Conservation (phyloP, 768 basidiomycete species). For the Russula abietina region DNA sequence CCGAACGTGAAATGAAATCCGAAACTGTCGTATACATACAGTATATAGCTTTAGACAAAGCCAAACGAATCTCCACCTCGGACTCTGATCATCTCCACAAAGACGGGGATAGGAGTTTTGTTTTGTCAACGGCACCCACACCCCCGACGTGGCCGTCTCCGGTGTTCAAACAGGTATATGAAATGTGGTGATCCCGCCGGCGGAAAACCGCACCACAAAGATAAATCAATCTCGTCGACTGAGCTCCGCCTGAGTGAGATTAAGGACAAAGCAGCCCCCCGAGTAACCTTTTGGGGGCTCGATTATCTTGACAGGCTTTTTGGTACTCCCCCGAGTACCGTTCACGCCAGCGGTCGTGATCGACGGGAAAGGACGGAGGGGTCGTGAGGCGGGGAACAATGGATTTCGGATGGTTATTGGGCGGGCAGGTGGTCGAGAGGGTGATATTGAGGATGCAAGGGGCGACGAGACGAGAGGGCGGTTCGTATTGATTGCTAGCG, state of each 20-base stretch:
- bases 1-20: not conserved
- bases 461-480: conserved; percentile 25
- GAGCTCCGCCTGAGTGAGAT: conserved; percentile 80
- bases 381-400: conserved; percentile 66
- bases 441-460: conserved; percentile 16
- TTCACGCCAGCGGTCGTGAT: conserved; percentile 37
- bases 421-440: conserved; percentile 30
- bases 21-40: too few species aligned
- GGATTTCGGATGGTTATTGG: conserved; percentile 25
- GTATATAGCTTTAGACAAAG: not conserved
- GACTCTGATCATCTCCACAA: not conserved
- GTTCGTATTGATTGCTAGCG: conserved; percentile 48
- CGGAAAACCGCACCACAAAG: not conserved
- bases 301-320: conserved; percentile 66
- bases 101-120: not conserved
- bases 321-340: conserved; percentile 25
- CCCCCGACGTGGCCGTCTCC: not conserved
- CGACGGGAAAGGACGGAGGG: conserved; percentile 71
- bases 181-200: not conserved
- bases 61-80: not conserved
- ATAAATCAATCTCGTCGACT: conserved; percentile 52
- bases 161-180: not conserved
- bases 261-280: conserved; percentile 58
- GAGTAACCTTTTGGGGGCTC: conserved; percentile 70
- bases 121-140: too few species aligned